Conservation (phyloP, 2,329 filamentous ascomycete genomes). For the Cladophialophora exuberans region DNA sequence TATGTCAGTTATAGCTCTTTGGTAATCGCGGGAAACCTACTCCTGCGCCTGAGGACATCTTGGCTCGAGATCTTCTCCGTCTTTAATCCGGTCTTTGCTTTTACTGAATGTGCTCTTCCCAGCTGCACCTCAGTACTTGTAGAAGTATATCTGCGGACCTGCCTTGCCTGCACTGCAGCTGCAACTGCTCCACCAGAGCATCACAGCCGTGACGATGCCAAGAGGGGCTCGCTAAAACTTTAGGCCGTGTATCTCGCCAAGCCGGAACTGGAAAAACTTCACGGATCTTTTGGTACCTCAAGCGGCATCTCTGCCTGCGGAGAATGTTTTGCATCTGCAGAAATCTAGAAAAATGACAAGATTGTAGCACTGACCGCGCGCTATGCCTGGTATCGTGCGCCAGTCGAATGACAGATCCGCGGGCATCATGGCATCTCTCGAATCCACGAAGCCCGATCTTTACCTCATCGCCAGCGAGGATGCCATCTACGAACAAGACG, state of each 20-base stretch:
- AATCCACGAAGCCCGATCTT: conserved; percentile 28
- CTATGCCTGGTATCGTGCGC: conserved; percentile 29
- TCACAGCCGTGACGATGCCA: conserved; percentile 9
- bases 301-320: too few species aligned
- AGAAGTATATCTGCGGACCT: not conserved
- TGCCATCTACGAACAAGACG: conserved; percentile 93
- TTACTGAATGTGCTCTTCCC: not conserved
- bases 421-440: conserved; percentile 20
- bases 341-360: too few species aligned
- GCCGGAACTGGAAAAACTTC: not conserved
- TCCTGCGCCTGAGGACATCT: conserved; percentile 30
- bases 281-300: too few species aligned
- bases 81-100: conserved; percentile 33
- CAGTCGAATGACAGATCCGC: conserved; percentile 9
- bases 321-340: too few species aligned
- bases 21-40: conserved; percentile 3
- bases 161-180: not conserved
- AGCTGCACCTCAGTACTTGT: not conserved
- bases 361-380: too few species aligned
- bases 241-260: conserved; percentile 3
- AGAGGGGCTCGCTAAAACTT: conserved; percentile 19
- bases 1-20: conserved; percentile 46
- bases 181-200: not conserved
- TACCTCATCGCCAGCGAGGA: conserved; percentile 70
- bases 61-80: conserved; percentile 30